Evolutionary conservation across 2,329 filamentous ascomycete species (phyloP), one percentile per base, ranked within the genome.

Genomic region (Aspergillus sp.): DNA sequence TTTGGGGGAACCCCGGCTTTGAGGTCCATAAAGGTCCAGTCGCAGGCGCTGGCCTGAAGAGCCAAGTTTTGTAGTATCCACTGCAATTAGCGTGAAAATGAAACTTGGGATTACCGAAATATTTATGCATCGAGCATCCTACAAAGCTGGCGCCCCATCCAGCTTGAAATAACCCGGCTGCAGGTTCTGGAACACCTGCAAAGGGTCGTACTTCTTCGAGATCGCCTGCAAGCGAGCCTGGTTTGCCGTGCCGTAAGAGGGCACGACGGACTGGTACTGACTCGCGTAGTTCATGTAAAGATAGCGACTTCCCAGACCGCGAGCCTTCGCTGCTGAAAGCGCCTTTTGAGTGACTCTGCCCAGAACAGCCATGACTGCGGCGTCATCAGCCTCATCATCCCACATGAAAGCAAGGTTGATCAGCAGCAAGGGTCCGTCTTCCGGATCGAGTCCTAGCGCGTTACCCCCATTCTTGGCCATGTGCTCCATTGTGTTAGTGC

Each of bases 241-340:
- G 44, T 77, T 82, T 8, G 60, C 66, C n/a, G 60, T 48, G 1
- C 80, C 79, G 61, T 82, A 83, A 32, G 76, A 74, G 4, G 67
- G 59, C 41, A 82, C 65, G 1, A 78, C 73, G 61, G 77, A 73
- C 64, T 83, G 78, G 58, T 70, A 77, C 67, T 73, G 70, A 56
- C 72, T 73, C 6, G 80, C 80, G 60, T 82, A 82, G 65, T 82
- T 83, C 75, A 82, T 78, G 64, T 82, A 82, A 23, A 80, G 61
- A 17, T 55, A 62, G 8, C 56, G 50, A 44, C 55, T 54, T 15
- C 30, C 27, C 5, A 78, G 36, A 0, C 71, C 72, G 38, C 66
- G 63, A 57, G 61, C 59, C 63, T 74, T 65, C 59, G 73, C 70
- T 64, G 70, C 57, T 58, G 69, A 62, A 48, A 67, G 60, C 54